Conservation (phyloP, 2,329 filamentous ascomycete genomes). For the Lasiodiplodia sp. region DNA sequence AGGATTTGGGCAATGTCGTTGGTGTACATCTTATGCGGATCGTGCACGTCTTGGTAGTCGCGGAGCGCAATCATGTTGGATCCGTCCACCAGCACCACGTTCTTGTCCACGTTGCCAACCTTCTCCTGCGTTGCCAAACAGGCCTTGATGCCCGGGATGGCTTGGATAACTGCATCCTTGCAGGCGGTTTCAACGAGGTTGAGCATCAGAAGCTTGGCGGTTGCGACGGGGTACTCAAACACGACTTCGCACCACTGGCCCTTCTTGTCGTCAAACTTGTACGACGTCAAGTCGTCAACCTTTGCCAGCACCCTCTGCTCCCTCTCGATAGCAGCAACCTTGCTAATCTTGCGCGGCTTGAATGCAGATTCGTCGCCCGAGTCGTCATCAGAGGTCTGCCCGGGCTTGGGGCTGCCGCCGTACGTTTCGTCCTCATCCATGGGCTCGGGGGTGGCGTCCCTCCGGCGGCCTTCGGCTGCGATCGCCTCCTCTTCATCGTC, state of each 20-base stretch:
- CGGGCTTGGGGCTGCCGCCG: constrained; percentile 53
- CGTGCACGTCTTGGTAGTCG: constrained; percentile 82
- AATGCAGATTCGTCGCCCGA: constrained; percentile 46
- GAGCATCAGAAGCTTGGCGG: constrained; percentile 92
- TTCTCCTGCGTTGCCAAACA: constrained; percentile 71
- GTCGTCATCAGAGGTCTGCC: constrained; percentile 43
- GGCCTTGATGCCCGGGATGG: constrained; percentile 77
- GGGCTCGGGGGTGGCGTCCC: constrained; percentile 64
- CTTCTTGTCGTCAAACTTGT: constrained; percentile 77
- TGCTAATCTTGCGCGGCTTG: constrained; percentile 42
- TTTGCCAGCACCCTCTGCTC: constrained; percentile 33
- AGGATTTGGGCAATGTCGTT: constrained; percentile 93
- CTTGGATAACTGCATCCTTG: constrained; percentile 81
- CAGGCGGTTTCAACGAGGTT: constrained; percentile 85
- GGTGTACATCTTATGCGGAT: constrained; percentile 85
- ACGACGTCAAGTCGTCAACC: constrained; percentile 73
- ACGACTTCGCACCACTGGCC: constrained; percentile 82
- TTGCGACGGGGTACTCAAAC: constrained; percentile 79
- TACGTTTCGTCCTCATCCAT: constrained; percentile 64
- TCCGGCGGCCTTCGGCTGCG: constrained; percentile 65
- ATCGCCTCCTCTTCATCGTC: constrained; percentile 89
- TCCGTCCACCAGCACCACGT: constrained; percentile 76
- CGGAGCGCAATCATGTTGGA: constrained; percentile 93
- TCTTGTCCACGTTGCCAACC: constrained; percentile 54
- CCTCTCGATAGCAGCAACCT: constrained; percentile 35